Percentiles rank a stretch among this genome's conserved stretches.
phyloP scores from a whole-genome alignment of 441 rosid species.

The Viola pubescens region DNA sequence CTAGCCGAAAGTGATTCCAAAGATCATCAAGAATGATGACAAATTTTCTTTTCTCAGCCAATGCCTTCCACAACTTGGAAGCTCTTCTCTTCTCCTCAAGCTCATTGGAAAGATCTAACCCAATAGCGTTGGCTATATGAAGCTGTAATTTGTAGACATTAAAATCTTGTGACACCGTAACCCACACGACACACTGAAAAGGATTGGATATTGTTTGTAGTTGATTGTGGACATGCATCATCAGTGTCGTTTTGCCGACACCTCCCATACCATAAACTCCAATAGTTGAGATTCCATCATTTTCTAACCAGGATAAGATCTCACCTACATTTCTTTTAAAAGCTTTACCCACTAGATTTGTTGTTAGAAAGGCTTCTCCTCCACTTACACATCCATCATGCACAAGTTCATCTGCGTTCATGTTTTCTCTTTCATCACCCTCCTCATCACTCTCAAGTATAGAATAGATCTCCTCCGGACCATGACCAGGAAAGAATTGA shows the following conservation, averaged over 20 bases:
- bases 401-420: too few relatives aligned
- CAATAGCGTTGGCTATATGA: slow-evolving; percentile 3
- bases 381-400: background rate
- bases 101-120: background rate
- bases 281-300: background rate
- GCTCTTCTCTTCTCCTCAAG: slow-evolving; percentile 11
- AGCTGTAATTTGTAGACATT: slow-evolving; percentile 9
- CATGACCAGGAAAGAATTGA: too few relatives aligned
- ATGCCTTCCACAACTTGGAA: background rate
- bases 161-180: slow-evolving; percentile 4
- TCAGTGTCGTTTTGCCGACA: slow-evolving; percentile 6
- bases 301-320: background rate
- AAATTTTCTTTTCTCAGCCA: background rate
- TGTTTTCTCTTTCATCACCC: too few relatives aligned
- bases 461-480: too few relatives aligned
- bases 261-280: slow-evolving; percentile 15
- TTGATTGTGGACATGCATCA: slow-evolving; percentile 8
- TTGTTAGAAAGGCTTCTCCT: background rate
- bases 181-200: slow-evolving; percentile 4
- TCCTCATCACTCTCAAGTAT: too few relatives aligned
- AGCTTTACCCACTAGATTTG: background rate
- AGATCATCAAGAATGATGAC: slow-evolving; percentile 23
- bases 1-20: background rate
- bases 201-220: background rate
- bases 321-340: background rate